Base-by-base conservation (phyloP, 2,329 filamentous ascomycete species). In the Curvularia spicifera region DNA sequence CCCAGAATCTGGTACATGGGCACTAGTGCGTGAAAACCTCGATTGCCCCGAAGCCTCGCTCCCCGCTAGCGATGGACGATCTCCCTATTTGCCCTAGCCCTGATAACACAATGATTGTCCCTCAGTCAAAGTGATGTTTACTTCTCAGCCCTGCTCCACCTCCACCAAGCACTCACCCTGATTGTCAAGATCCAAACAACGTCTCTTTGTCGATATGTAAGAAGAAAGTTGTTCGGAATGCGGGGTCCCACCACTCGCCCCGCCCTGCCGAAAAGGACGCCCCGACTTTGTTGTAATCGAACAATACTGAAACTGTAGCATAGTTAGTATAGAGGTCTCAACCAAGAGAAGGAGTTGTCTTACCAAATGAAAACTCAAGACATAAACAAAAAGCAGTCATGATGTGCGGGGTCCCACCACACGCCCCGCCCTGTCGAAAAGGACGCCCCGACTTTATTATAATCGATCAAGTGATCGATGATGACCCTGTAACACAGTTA, bases 261-360 rank as follows among this genome's bases (percentile, higher is more conserved):
- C 63, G 58, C 61, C 54, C 56, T 62, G 56, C 55, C 54, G 58
- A 60, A 46, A 59, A 64, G 59, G 56, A 64, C 56, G 60, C 58
- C 61, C 51, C 56, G 40, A 28, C 48, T 57, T 57, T 57, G 37
- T 62, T 58, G 24, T 18, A 24, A 26, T 20, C 2, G 37, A 50
- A 33, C 31, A 28, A 28, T 28, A 8, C 26, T 28, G 26, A 28
- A 28, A 6, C 39, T 60, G 20, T 44, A n/a, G 35, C 9, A 22
- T 49, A 37, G 43, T 46, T 45, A 46, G 49, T 35, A 28, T 31
- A 18, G 28, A 29, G 42, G 4, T 35, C 10, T 13, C 24, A 40
- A n/a, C 6, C 35, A 4, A 53, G 20, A 26, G 15, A 22, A 24
- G 40, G 35, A 7, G 31, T 10, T 42, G 45, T 5, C 35, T 56